A percentile compares a stretch with the other conserved stretches of the same genome.
phyloP scores from a whole-genome alignment of 1,284 basidiomycete species.

The Caloboletus firmus region DNA sequence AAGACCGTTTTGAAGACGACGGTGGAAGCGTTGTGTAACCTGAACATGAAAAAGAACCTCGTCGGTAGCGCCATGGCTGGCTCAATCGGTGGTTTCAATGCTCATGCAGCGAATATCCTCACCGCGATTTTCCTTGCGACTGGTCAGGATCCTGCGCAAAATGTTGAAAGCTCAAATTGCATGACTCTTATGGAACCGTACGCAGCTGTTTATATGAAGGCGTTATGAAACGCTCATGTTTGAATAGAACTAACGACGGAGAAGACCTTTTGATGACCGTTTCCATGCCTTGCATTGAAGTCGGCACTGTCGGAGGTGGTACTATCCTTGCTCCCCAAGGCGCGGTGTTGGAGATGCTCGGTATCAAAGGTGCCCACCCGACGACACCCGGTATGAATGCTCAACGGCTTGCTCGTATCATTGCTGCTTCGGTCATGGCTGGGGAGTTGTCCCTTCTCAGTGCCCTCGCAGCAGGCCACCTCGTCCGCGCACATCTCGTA shows the following conservation, averaged over 20 bases:
- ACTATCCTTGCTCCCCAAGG: slow-evolving; percentile 88
- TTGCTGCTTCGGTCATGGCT: slow-evolving; percentile 91
- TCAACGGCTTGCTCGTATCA: slow-evolving; percentile 82
- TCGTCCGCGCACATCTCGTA: slow-evolving; percentile 87
- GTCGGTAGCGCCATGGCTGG: slow-evolving; percentile 98
- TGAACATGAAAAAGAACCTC: slow-evolving; percentile 98
- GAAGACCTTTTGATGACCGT: slow-evolving; percentile 90
- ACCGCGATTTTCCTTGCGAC: slow-evolving; percentile 96
- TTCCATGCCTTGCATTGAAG: slow-evolving; percentile 95
- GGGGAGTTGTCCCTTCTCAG: slow-evolving; percentile 88
- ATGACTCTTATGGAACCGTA: slow-evolving; percentile 98
- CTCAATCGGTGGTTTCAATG: slow-evolving; percentile 96
- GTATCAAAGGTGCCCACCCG: slow-evolving; percentile 82
- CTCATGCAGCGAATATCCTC: slow-evolving; percentile 96
- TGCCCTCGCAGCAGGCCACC: slow-evolving; percentile 89
- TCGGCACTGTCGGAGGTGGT: slow-evolving; percentile 95
- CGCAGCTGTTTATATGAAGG: slow-evolving; percentile 38
- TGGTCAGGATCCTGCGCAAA: slow-evolving; percentile 98
- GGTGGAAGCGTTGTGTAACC: slow-evolving; percentile 84
- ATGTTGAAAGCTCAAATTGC: slow-evolving; percentile 97
- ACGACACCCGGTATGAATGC: slow-evolving; percentile 85
- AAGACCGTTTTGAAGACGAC: slow-evolving; percentile 94
- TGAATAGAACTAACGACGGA: slow-evolving; percentile 76
- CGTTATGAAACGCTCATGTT: slow-evolving; percentile 10
- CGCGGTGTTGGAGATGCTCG: slow-evolving; percentile 91